A percentile compares a stretch with the other conserved stretches of the same genome.
Conservation (phyloP, 1,284 basidiomycete genomes). For the Fomitopsis betulina region DNA sequence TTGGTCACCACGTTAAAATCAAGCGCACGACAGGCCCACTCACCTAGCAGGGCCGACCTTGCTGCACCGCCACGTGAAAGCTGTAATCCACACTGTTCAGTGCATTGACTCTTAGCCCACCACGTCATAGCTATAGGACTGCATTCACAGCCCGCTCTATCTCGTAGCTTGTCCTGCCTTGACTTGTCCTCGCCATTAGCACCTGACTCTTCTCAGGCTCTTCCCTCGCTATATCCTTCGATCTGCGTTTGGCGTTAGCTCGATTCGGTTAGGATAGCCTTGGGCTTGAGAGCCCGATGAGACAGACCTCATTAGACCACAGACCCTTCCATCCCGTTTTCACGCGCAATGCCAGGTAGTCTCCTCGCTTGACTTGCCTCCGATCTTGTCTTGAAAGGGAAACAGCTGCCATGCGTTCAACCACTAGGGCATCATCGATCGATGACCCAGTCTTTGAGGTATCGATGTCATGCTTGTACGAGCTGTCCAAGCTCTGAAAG, state of each 20-base stretch:
- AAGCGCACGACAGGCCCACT: no score
- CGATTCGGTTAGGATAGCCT: neutral
- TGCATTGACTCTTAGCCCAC: no score
- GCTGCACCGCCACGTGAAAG: no score
- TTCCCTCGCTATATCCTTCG: constrained; percentile 20
- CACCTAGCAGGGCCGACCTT: no score
- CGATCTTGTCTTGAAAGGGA: constrained; percentile 22
- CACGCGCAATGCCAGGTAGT: constrained; percentile 25
- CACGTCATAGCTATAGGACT: no score
- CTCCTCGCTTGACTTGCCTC: constrained; percentile 6
- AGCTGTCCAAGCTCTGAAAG: constrained; percentile 28
- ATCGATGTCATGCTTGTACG: constrained; percentile 15
- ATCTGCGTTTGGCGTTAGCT: constrained; percentile 12
- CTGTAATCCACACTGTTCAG: no score
- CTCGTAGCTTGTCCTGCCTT: constrained; percentile 13
- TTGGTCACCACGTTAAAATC: no score
- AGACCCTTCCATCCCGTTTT: constrained; percentile 27
- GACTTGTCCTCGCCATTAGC: constrained; percentile 17
- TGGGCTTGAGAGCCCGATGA: no score
- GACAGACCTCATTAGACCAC: constrained; percentile 27
- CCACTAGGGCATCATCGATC: constrained; percentile 25
- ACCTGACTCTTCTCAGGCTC: constrained; percentile 21
- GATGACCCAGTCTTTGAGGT: constrained; percentile 19
- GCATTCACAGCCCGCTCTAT: constrained; percentile 4
- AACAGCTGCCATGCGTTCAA: constrained; percentile 27